Percentiles rank a stretch among this genome's conserved stretches.
Conservation (phyloP, 352 stramenopile species). For the Nothophytophthora sp. region DNA sequence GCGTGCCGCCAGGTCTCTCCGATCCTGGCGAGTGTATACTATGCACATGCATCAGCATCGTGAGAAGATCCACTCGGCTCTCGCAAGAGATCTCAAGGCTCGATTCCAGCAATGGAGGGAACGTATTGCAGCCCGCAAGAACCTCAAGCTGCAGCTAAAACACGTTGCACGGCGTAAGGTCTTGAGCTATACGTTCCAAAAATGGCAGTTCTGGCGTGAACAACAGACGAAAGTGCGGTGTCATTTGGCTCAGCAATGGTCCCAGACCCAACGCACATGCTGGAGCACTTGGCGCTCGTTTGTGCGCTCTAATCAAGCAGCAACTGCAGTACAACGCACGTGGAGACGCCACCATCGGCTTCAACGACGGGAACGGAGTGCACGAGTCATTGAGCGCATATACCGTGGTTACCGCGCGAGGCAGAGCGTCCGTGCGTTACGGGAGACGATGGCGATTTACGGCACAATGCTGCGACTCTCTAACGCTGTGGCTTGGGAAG, state of each 20-base stretch:
- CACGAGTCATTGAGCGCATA: constrained; percentile 3
- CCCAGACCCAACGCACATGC: constrained; percentile 2
- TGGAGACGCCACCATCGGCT: constrained; percentile 7
- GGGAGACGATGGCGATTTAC: constrained; percentile 10
- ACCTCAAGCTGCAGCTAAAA: constrained; percentile 9
- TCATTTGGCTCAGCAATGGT: constrained; percentile 7
- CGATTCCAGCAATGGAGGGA: constrained; percentile 14
- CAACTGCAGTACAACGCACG: constrained; percentile 4
- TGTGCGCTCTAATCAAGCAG: constrained; percentile 3
- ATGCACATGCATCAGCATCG: constrained; percentile 4
- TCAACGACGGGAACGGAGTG: background rate
- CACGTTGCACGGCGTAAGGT: constrained; percentile 6
- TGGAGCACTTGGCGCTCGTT: constrained; percentile 7
- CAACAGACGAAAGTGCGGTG: constrained; percentile 13
- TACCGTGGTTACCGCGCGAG: constrained; percentile 9
- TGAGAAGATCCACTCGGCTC: constrained; percentile 13
- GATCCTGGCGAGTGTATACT: constrained; percentile 7
- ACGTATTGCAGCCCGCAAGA: constrained; percentile 1
- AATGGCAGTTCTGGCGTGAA: constrained; percentile 12
- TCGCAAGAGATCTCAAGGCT: constrained; percentile 2
- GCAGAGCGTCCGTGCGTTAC: constrained; percentile 1
- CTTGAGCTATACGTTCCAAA: constrained; percentile 7
- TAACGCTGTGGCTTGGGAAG: constrained; percentile 1
- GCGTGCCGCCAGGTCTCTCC: constrained; percentile 2
- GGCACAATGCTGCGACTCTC: constrained; percentile 4